Evolutionary conservation across 176 grass and related monocot genomes (phyloP).

Genomic region (Panicum miliaceum): DNA sequence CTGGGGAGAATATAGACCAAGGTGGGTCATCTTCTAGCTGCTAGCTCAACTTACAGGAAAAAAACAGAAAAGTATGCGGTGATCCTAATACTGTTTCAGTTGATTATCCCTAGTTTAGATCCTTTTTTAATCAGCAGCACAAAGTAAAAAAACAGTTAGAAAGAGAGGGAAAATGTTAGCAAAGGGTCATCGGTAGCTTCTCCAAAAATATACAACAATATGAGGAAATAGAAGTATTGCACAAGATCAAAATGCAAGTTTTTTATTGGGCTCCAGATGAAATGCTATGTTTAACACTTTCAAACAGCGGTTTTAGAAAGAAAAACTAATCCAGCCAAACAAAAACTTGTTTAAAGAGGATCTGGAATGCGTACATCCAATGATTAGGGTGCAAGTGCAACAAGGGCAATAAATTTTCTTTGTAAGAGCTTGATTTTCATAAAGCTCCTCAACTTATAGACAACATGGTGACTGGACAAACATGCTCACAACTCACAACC

Average conservation of each 20-base stretch:
- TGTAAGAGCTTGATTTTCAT: neutral
- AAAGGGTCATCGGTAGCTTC: neutral
- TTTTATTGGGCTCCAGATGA: neutral
- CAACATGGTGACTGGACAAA: neutral
- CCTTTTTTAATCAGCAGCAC: slow-evolving; percentile 1
- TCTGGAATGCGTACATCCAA: neutral
- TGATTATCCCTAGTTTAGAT: neutral
- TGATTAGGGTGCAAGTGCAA: neutral
- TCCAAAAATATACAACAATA: slow-evolving; percentile 6
- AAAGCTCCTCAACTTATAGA: neutral
- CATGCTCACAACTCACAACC: slow-evolving; percentile 15
- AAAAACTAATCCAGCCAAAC: slow-evolving; percentile 27
- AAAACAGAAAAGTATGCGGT: neutral
- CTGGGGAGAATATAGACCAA: neutral
- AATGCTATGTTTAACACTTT: neutral
- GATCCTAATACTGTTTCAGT: neutral
- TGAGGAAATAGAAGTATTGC: neutral
- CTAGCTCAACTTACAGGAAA: slow-evolving; percentile 1
- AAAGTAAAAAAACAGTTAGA: neutral
- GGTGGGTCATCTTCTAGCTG: slow-evolving; percentile 17
- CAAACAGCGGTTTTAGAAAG: neutral
- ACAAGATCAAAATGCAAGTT: slow-evolving; percentile 17
- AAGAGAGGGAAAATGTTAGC: neutral
- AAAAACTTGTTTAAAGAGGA: slow-evolving; percentile 7
- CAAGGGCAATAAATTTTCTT: slow-evolving; percentile 9